Conservation (phyloP, 2,329 filamentous ascomycete species). For the Clonostachys rhizophaga region DNA sequence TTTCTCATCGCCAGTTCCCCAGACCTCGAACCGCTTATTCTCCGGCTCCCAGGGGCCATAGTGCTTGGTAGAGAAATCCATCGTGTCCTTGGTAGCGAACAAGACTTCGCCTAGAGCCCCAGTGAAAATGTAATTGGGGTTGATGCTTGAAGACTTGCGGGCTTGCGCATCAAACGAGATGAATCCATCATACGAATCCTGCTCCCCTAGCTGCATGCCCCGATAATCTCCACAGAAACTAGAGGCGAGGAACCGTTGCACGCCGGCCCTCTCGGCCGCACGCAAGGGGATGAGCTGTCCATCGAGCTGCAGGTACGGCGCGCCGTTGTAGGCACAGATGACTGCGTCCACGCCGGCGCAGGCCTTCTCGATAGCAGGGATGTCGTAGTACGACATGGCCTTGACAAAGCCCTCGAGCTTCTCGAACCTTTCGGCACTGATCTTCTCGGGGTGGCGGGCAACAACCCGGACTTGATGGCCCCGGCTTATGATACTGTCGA, state of each 20-base stretch:
- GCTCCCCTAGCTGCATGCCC: conserved; percentile 14
- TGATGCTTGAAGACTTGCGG: conserved; percentile 15
- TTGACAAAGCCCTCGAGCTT: conserved; percentile 18
- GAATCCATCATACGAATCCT: conserved; percentile 23
- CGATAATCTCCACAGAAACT: conserved; percentile 25
- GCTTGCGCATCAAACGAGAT: conserved; percentile 22
- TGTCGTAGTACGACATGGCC: conserved; percentile 16
- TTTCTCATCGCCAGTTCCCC: neutral
- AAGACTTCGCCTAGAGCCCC: conserved; percentile 18
- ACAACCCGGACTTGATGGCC: conserved; percentile 26
- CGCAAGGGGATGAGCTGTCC: conserved; percentile 25
- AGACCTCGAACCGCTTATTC: neutral
- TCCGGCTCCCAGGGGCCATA: neutral
- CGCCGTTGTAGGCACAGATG: conserved; percentile 20
- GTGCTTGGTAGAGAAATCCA: neutral
- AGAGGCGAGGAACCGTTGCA: conserved; percentile 18
- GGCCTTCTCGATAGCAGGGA: conserved; percentile 20
- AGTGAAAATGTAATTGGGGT: conserved; percentile 21
- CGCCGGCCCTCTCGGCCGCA: conserved; percentile 24
- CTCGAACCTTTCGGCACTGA: conserved; percentile 6
- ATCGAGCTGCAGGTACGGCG: conserved; percentile 16
- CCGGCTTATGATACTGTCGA: conserved; percentile 11
- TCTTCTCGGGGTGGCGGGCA: conserved; percentile 18
- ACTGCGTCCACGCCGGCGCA: conserved; percentile 24
- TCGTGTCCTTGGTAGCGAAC: conserved; percentile 4